Evolutionary conservation across 2,329 filamentous ascomycete genomes (phyloP), one percentile per base, ranked within the genome.

Genomic region (Magnaporthiopsis incrustans): DNA sequence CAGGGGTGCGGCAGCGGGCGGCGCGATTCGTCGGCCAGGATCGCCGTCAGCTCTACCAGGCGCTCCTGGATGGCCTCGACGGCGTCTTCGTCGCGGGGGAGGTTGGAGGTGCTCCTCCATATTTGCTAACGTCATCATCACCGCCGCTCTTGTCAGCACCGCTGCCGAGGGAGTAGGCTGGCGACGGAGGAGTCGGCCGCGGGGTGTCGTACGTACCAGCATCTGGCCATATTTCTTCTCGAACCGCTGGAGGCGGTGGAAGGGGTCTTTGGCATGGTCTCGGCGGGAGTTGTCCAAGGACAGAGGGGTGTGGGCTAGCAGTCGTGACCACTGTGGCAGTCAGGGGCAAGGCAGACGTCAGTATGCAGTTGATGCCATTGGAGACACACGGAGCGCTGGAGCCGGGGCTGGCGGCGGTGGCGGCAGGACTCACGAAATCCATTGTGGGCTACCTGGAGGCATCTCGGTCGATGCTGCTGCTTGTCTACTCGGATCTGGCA

Each of bases 1-100:
- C 95, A 99, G 4, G 93, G 90, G 75, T 98, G 94, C 8, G 94
- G 94, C 32, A 92, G 84, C 6, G 93, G 92, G 58, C 92, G 88
- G 68, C 92, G 89, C 66, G 90, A 91, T 78, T 98, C 94, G 78
- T 97, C 92, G 77, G 86, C 89, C 68, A 98, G 87, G 70, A 96
- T 88, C 69, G 82, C 83, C 68, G 84, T 87, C 57, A 89, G 81
- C 70, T 87, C 84, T 69, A 87, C 85, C 32, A 89, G 82, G 65
- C 83, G 81, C 67, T 83, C 80, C 73, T 88, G 84, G 72, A 89
- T 79, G 64, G 80, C 81, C 70, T 88, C 85, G 73, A 85, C 84
- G 60, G 85, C 83, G 67, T 87, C 85, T 72, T 80, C 77, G 69
- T 89, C 85, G 69, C 77, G 78, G 66, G 83, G 77, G 38, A 89